Conservation (phyloP, 1,139 yeast species). For the Meyerozyma sp. region DNA sequence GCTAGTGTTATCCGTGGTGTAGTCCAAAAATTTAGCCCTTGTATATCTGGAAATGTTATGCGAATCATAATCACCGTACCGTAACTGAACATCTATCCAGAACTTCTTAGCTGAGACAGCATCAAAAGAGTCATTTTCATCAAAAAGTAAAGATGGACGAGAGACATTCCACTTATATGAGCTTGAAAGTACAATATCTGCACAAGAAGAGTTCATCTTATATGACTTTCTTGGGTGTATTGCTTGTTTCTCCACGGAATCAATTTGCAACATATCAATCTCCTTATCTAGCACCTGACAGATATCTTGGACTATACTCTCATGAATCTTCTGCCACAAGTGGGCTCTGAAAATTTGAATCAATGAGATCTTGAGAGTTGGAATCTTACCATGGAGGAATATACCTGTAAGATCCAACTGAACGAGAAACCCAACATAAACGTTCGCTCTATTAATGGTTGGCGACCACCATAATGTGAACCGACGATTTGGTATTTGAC, state of each 20-base stretch:
- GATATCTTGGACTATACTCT: constrained; percentile 86
- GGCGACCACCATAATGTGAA: constrained; percentile 99
- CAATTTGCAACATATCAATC: constrained; percentile 76
- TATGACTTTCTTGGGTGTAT: constrained; percentile 97
- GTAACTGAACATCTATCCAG: constrained; percentile 92
- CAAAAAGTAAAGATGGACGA: constrained; percentile 73
- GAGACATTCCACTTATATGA: constrained; percentile 82
- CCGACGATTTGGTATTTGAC: constrained; percentile 96
- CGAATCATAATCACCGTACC: constrained; percentile 97
- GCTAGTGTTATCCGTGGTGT: constrained; percentile 81
- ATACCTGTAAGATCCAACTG: constrained; percentile 96
- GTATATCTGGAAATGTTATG: constrained; percentile 95
- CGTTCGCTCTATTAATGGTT: constrained; percentile 95
- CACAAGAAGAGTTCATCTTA: constrained; percentile 93
- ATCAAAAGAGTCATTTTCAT: constrained; percentile 47
- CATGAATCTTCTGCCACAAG: constrained; percentile 98
- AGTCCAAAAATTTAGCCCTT: constrained; percentile 87
- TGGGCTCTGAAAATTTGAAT: constrained; percentile 97
- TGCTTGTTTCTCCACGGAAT: constrained; percentile 82
- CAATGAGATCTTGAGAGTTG: constrained; percentile 89
- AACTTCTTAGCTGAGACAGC: constrained; percentile 61
- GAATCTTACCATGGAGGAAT: constrained; percentile 95
- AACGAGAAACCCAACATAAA: constrained; percentile 94
- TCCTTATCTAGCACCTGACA: constrained; percentile 92
- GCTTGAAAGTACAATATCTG: constrained; percentile 78